Conservation (phyloP, 768 basidiomycete species). For the Trametes villosa region DNA sequence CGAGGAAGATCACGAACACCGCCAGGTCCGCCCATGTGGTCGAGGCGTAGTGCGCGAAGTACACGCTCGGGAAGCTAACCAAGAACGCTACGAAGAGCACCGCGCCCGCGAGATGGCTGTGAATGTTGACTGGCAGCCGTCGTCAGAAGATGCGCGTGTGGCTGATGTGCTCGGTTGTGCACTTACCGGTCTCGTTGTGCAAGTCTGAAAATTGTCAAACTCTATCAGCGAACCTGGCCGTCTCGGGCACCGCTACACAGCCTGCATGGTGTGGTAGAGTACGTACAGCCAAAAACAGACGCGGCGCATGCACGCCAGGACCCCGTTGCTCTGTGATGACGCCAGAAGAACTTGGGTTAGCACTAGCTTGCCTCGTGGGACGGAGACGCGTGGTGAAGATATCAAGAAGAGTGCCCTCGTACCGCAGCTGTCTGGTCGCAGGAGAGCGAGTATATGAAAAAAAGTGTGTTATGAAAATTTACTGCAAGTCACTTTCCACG, state of each 20-base stretch:
- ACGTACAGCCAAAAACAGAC: conserved; percentile 72
- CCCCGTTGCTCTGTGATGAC: conserved; percentile 55
- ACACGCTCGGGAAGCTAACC: conserved; percentile 52
- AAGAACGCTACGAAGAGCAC: conserved; percentile 62
- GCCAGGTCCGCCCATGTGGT: conserved; percentile 65
- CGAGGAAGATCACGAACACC: conserved; percentile 67
- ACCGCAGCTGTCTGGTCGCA: too few relatives aligned
- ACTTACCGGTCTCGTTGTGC: conserved; percentile 76
- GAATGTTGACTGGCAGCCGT: conserved; percentile 76
- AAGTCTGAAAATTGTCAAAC: conserved; percentile 52
- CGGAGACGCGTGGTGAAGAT: too few relatives aligned
- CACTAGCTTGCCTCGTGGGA: neutral
- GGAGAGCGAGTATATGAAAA: too few relatives aligned
- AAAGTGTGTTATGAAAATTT: too few relatives aligned
- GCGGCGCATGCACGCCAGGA: conserved; percentile 63
- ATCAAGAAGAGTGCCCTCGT: too few relatives aligned
- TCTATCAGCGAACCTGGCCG: too few relatives aligned
- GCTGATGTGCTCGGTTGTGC: conserved; percentile 5
- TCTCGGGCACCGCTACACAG: too few relatives aligned
- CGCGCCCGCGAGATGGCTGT: conserved; percentile 77
- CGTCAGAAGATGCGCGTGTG: conserved; percentile 19
- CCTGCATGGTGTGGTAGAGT: conserved; percentile 1
- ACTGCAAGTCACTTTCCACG: too few relatives aligned
- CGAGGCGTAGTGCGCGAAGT: conserved; percentile 54
- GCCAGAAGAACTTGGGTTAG: neutral